Evolutionary conservation across 2,329 filamentous ascomycete genomes (phyloP), one percentile per base, ranked within the genome.

Genomic region (Dryadomyces quercivorus): DNA sequence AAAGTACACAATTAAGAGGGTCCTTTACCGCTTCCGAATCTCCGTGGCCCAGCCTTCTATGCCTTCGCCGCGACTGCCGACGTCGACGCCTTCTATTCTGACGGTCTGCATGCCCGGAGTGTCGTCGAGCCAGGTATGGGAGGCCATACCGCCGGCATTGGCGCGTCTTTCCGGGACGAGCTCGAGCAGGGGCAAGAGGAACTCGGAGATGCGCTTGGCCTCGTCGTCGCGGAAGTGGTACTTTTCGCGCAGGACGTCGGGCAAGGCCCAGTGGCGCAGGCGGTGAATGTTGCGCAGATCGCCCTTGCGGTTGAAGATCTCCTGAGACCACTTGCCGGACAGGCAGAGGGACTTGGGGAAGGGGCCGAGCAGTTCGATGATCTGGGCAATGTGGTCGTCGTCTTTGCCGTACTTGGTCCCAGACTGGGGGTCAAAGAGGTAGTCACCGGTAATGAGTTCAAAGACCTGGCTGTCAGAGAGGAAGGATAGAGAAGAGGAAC

Each of bases 341-440:
- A 95, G 79, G 69, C 89, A 96, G 51, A 97, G 78, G 5, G 88
- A 87, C 68, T 95, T 94, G 53, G 93, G 92, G 66, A 97, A 97
- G 1, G 86, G 84, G 9, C 93, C 93, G 18, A 98, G 82, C 5
- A 98, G 78, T 70, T 98, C 93, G 67, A 98, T 97, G 63, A 98
- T 97, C 67, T 98, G 93, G 10, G 93, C 93, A 61, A 98, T 96
- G 72, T 98, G 93, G 66, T 98, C 93, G 72, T 98, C 93, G 66
- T 98, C 93, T 72, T 98, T 98, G 66, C 93, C 93, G 69, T 98
- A 98, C 71, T 97, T 97, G 45, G 92, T 97, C 59, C 93, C 93
- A 1, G 92, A 96, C 71, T 98, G 93, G 0, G 93, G 93, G 64
- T 98, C 93, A 69, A 98, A 98, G 46, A 98, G 82, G 66, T 98